Base-by-base conservation (phyloP, 257 asterid species). In the Petunia axillaris region DNA sequence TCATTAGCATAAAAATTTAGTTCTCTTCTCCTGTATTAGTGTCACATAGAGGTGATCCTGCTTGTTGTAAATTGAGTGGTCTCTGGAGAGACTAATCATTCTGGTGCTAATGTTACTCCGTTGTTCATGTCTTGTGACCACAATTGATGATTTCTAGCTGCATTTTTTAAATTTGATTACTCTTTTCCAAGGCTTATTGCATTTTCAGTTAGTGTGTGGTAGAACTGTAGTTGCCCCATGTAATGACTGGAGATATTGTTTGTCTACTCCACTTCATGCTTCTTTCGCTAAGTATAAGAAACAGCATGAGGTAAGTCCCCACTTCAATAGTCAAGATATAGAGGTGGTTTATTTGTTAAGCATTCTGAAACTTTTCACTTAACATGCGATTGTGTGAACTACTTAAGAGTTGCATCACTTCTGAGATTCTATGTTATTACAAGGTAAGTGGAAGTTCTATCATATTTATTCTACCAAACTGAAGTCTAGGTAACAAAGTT, bases 21-120 rank as follows among this genome's bases (percentile, higher is more conserved):
- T 80, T 80, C 81, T 85, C 78, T 80, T 74, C 85, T 85, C 80
- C 63, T 76, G 71, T 85, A 70, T 84, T 81, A 82, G 88, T 78
- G 59, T 83, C 60, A 43, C 85, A 84, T 87, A 86, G 87, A 87
- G 83, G 54, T 79, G 81, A 78, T 84, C 82, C 80, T 64, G 73
- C 82, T 84, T 82, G 85, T 74, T 88, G 94, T 90, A 90, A 83
- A 86, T 89, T 90, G 83, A 79, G 88, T 89, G 83, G 81, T 84
- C 75, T 55, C 37, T 16, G 62, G 58, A 78, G 65, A 80, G 64
- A 78, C 50, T 25, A 79, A 75, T 60, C 44, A 58, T 76, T 79
- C 80, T 58, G 54, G 64, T 81, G 71, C 52, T 79, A 75, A 52
- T 79, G 76, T 78, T 82, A 64, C 59, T 38, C 59, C 52, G 44